Base-by-base conservation (phyloP, 352 stramenopile species). In the Peronospora destructor region DNA sequence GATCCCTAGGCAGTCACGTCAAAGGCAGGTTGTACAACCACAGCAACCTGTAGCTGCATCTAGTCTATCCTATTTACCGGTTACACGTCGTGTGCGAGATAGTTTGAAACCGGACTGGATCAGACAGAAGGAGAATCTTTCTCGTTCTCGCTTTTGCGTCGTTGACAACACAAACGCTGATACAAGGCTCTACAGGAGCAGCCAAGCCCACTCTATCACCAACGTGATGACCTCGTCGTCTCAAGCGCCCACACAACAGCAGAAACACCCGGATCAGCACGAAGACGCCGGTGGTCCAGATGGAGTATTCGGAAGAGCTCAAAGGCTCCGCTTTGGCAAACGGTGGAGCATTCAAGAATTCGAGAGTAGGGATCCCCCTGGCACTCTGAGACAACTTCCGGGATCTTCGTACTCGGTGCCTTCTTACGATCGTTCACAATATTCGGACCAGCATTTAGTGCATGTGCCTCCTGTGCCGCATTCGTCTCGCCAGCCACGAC, bases 31-130 rank as follows among this genome's bases (percentile, higher is more conserved):
- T 6, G 16, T 37, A 34, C 40, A 49, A 11, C 16, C 39, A 42
- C 46, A 45, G 3, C 49, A 47, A 25, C 14, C 53, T 16, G 51
- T 47, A 40, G 16, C 39, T 35, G 26, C 50, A 30, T 23, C 30
- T 45, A 39, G 47, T 42, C 28, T 32, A 16, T 3, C 47, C 10
- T 38, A 60, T 19, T 28, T 43, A 7, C 14, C 52, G 49, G 36
- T 45, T 38, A 25, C 48, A 35, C 66, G 66, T 45, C 47, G 47
- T 46, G 49, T 53, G 29, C 57, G 35, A 3, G 55, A 55, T 30
- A 76, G 63, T 46, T 49, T 90, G 21, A 87, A 87, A 42, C 79
- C 79, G 5, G 76, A 90, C 48, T 87, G 73, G 72, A 79, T 90
- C 61, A 62, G 66, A 12, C 64, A 77, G 12, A 78, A 76, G 28